Base-by-base conservation (phyloP, 176 grass and related monocot genomes). In the Phragmites australis region DNA sequence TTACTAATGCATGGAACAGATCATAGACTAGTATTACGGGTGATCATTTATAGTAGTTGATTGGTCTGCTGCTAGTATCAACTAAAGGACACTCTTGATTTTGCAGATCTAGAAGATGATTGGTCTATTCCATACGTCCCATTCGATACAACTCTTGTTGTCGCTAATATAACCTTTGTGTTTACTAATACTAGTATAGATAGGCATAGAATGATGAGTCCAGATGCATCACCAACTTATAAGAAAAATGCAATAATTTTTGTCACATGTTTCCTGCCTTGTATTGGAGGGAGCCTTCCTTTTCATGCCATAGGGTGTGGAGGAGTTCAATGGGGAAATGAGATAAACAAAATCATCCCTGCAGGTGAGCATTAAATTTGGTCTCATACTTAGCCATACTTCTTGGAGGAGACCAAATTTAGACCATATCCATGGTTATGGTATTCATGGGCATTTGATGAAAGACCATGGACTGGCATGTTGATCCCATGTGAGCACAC, bases 181-280 rank as follows among this genome's bases (percentile, higher is more conserved):
- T 22, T 31, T 9, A 47, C 42, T 9, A 44, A 43, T 68, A 45
- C 65, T 45, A 23, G 10, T 26, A 44, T 44, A n/a, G 12, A 68
- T 27, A 66, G 10, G 8, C 22, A 30, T 49, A 21, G 29, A 12
- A 65, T 31, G 55, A 62, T n/a, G n/a, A n/a, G n/a, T n/a, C n/a
- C n/a, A n/a, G n/a, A n/a, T n/a, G n/a, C n/a, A n/a, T n/a, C n/a
- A n/a, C n/a, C n/a, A n/a, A n/a, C n/a, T n/a, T n/a, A n/a, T n/a
- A n/a, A 37, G 34, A 37, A 37, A 37, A 32, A 69, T 9, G n/a
- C 43, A 68, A 44, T 87, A 61, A 81, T 50, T 69, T 32, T 25
- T 14, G 70, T 87, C 85, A 87, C 85, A 87, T 23, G 34, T 43
- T 82, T 76, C 53, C 63, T 87, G 84, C 51, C 34, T 37, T 37